Conservation (phyloP, 2,329 filamentous ascomycete species). For the Blastomyces parvus region DNA sequence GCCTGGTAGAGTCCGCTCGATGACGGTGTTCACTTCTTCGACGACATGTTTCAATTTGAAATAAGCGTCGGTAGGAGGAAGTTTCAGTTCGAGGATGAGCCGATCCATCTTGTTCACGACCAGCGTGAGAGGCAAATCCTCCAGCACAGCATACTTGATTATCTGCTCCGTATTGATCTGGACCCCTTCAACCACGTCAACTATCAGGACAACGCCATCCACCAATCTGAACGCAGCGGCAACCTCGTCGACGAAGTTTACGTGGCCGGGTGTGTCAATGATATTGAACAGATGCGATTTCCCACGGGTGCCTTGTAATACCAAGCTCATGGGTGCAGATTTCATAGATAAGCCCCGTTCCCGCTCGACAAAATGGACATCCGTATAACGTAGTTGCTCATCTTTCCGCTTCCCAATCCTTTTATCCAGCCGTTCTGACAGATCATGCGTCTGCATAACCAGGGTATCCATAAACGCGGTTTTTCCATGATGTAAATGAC, state of each 20-base stretch:
- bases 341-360: constrained; percentile 89
- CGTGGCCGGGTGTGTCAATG: constrained; percentile 91
- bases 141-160: constrained; percentile 87
- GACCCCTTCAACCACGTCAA: constrained; percentile 98
- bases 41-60: constrained; percentile 99
- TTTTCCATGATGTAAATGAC: constrained; percentile 94
- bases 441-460: constrained; percentile 87
- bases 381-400: constrained; percentile 89
- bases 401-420: constrained; percentile 72
- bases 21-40: constrained; percentile 93
- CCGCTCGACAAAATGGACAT: constrained; percentile 79
- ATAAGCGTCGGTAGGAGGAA: constrained; percentile 91
- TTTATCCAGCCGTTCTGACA: constrained; percentile 67
- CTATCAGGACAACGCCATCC: constrained; percentile 84
- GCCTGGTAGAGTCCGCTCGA: constrained; percentile 76
- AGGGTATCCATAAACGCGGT: constrained; percentile 98
- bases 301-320: constrained; percentile 76
- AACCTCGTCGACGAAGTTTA: constrained; percentile 97
- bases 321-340: constrained; percentile 84
- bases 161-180: constrained; percentile 95
- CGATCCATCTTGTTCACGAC: constrained; percentile 97
- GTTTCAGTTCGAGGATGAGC: constrained; percentile 83
- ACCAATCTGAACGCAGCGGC: constrained; percentile 77
- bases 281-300: constrained; percentile 96
- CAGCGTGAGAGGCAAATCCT: constrained; percentile 78